These are phyloP conservation scores for Boletus pseudopeckii DNA, from an alignment of 768 basidiomycete genomes.

Conservation along the genomic window DNA sequence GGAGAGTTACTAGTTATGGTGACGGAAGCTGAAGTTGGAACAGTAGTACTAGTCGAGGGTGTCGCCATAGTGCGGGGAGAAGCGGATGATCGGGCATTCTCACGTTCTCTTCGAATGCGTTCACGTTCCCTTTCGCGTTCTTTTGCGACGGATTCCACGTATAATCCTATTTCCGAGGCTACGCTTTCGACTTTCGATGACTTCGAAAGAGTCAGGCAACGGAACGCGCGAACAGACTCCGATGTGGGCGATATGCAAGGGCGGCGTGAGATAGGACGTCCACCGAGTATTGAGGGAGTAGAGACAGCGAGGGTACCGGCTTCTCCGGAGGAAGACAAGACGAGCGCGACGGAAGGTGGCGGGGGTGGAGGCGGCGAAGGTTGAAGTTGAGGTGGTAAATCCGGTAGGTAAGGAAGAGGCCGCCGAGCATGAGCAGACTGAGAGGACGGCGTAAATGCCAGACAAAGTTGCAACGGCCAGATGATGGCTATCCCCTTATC, in stretches of 20 bases:
- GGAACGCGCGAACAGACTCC: slow-evolving; percentile 42
- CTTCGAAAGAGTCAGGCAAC: slow-evolving; percentile 50
- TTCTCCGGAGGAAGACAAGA: slow-evolving; percentile 20
- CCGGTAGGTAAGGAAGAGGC: slow-evolving; percentile 55
- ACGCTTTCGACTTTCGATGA: slow-evolving; percentile 49
- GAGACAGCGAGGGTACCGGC: neutral
- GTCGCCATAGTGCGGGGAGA: slow-evolving; percentile 26
- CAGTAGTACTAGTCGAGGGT: slow-evolving; percentile 17
- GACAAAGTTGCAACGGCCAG: slow-evolving; percentile 65
- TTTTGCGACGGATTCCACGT: slow-evolving; percentile 71
- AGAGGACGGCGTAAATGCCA: slow-evolving; percentile 39
- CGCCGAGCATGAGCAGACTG: slow-evolving; percentile 36
- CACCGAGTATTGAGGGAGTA: slow-evolving; percentile 9
- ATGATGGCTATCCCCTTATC: slow-evolving; percentile 75
- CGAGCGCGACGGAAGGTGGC: slow-evolving; percentile 31
- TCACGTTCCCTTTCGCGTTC: slow-evolving; percentile 80
- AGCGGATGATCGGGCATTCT: slow-evolving; percentile 37
- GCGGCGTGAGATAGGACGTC: slow-evolving; percentile 33
- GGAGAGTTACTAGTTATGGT: slow-evolving; percentile 15
- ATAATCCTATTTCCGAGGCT: slow-evolving; percentile 60
- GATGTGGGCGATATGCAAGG: slow-evolving; percentile 34
- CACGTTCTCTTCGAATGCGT: slow-evolving; percentile 63
- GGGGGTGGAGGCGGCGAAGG: slow-evolving; percentile 44
- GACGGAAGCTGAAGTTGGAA: slow-evolving; percentile 8
- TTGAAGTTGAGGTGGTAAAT: slow-evolving; percentile 61